Evolutionary conservation across 2,329 filamentous ascomycete species (phyloP), one percentile per base, ranked within the genome.

Genomic region (Pestalotiopsis sp.): DNA sequence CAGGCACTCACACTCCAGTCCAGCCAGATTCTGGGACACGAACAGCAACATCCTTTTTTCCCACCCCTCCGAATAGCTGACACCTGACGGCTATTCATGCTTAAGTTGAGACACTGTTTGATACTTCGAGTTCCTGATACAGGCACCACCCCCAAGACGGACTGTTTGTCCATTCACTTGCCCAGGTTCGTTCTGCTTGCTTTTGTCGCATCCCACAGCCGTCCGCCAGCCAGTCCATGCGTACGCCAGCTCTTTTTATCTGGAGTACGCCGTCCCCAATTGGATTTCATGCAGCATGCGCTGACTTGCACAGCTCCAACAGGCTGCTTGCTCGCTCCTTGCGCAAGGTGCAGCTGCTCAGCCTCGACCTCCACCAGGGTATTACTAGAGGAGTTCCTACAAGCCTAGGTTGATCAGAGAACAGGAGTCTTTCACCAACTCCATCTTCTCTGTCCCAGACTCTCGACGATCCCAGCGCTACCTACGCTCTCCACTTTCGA

Each of bases 241-340:
- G 57, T 61, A 27, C 31, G 57, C 31, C 57, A 27, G 57, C 57
- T 61, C 39, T 65, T 38, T 65, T 65, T 65, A 52, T 49, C 31
- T 56, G 41, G 41, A 14, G 41, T 36, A 57, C 49, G 63, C 36
- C 49, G 45, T 23, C 63, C 20, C 49, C 49, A 58, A 36, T 56
- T 38, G 39, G 64, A 13, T 70, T 79, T 81, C 77, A 82, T 82
- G 45, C 45, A 52, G 45, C 45, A 52, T 52, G 82, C 83, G 81
- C 83, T 85, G 84, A 85, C 84, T 83, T 85, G 82, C 83, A 80
- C 80, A 77, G 76, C 76, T 77, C 76, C 75, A 73, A 77, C 77
- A 74, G 75, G 78, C 76, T 78, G 76, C 79, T 81, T 36, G 31
- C 31, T 36, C 6, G 78, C 77, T 77, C 75, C 73, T 52, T 20